Conservation (phyloP, 2,329 filamentous ascomycete species). For the Alternaria conjuncta region DNA sequence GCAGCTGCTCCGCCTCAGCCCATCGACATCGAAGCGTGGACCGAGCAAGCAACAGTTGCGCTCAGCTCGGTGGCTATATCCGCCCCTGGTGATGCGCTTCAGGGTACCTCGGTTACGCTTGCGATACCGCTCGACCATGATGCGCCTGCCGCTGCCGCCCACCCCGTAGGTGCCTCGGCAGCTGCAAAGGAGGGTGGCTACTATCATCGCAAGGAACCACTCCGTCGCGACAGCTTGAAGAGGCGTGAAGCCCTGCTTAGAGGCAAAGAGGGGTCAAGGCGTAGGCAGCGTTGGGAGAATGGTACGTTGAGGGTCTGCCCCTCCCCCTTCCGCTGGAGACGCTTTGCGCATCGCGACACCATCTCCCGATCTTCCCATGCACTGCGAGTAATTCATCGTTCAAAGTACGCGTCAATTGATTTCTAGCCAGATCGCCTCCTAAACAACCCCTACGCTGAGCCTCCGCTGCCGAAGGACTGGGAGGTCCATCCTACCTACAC, state of each 20-base stretch:
- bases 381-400: not conserved
- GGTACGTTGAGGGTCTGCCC: slow-evolving; percentile 58
- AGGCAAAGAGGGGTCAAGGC: slow-evolving; percentile 87
- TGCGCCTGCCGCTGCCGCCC: slow-evolving; percentile 29
- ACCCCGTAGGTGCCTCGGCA: slow-evolving; percentile 35
- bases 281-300: slow-evolving; percentile 93
- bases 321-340: slow-evolving; percentile 12
- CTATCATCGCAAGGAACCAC: slow-evolving; percentile 60
- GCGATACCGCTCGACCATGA: slow-evolving; percentile 75
- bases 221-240: slow-evolving; percentile 67
- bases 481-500: slow-evolving; percentile 81
- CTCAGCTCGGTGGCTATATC: slow-evolving; percentile 51
- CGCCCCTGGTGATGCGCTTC: slow-evolving; percentile 31
- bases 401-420: slow-evolving; percentile 7
- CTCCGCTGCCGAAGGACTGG: slow-evolving; percentile 84
- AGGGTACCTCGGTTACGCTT: slow-evolving; percentile 68
- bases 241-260: slow-evolving; percentile 79
- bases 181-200: slow-evolving; percentile 54
- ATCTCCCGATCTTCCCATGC: not conserved
- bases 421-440: slow-evolving; percentile 74
- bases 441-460: slow-evolving; percentile 83
- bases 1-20: slow-evolving; percentile 28
- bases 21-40: slow-evolving; percentile 58
- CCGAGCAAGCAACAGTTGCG: slow-evolving; percentile 53
- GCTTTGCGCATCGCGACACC: slow-evolving; percentile 7